Evolutionary conservation across 371 early-diverging fungal species (phyloP), one percentile per base, ranked within the genome.

Genomic region (Massospora cicadina): DNA sequence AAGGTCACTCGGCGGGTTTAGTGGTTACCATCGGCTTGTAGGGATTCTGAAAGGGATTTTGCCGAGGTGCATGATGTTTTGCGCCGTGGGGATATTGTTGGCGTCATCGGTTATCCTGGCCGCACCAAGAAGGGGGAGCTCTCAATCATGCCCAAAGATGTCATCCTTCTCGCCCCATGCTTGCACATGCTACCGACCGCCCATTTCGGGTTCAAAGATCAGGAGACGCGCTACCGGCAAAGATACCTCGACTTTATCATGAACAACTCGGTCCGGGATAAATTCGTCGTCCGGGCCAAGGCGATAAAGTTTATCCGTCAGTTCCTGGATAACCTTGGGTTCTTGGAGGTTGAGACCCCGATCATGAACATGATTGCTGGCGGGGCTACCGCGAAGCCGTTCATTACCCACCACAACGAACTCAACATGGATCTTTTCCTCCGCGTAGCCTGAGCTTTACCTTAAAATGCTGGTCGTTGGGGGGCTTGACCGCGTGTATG

Each of bases 271-370:
- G 95, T 94, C 33, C 89, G 91, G 68, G 85, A 95, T 73, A 93
- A 92, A 79, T 98, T 99, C 73, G 77, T 89, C 64, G 81, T 82
- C 31, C 86, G 99, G 60, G 78, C 92, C 71, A 89, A 67, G 74
- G 88, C 98, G 71, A 89, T 99, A 73, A 85, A 90, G 73, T 95
- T 92, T 73, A 77, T 99, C 55, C 90, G 99, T 69, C 79, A 84
- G 54, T 99, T 90, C 84, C 79, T 99, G 65, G 94, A 98, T 73
- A 75, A 83, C 65, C 85, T 83, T 60, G 91, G 90, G 55, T 99
- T 99, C 83, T 74, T 99, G 60, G 99, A 99, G 78, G 98, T 99
- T 64, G 99, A 99, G 75, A 99, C 99, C n/a, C 99, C 99, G 61
- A 98, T 98, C 93, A 94, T 99, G 96, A 95, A 94, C 84, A 85